A percentile compares a stretch with the other conserved stretches of the same genome.
These are phyloP conservation scores for Eucommia ulmoides DNA, from an alignment of 257 asterid species.

Conservation along the genomic window DNA sequence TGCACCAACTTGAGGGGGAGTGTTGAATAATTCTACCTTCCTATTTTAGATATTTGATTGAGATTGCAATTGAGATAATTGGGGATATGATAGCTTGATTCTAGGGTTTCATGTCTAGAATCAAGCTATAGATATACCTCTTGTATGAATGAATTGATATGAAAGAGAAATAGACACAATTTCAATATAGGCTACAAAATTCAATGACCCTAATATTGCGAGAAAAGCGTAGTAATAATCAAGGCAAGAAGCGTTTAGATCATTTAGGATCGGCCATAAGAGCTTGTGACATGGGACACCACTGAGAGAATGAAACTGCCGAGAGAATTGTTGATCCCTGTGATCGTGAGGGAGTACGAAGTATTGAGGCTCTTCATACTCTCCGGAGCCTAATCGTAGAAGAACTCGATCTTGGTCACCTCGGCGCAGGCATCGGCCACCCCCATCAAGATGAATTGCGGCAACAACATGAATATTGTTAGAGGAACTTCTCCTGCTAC, in stretches of 20 bases:
- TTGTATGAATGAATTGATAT: no score
- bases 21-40: no score
- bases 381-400: conserved; percentile 87
- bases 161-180: no score
- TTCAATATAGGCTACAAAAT: no score
- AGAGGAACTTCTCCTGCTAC: conserved; percentile 40
- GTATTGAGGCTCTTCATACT: conserved; percentile 87
- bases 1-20: no score
- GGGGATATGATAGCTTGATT: no score
- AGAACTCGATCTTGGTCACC: conserved; percentile 69
- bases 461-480: conserved; percentile 50
- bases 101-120: no score
- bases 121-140: no score
- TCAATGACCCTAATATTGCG: conserved; percentile 36
- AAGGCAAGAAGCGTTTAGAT: conserved; percentile 64
- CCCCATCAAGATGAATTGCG: conserved; percentile 76
- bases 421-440: conserved; percentile 68
- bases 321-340: conserved; percentile 61
- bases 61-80: no score
- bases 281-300: conserved; percentile 37
- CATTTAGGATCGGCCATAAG: conserved; percentile 59
- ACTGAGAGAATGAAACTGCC: conserved; percentile 58
- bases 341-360: conserved; percentile 45
- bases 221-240: conserved; percentile 62
- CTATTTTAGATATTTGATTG: no score